These are phyloP conservation scores for Fusarium sp. DNA, from an alignment of 2,329 filamentous ascomycete genomes.

Conservation along the genomic window DNA sequence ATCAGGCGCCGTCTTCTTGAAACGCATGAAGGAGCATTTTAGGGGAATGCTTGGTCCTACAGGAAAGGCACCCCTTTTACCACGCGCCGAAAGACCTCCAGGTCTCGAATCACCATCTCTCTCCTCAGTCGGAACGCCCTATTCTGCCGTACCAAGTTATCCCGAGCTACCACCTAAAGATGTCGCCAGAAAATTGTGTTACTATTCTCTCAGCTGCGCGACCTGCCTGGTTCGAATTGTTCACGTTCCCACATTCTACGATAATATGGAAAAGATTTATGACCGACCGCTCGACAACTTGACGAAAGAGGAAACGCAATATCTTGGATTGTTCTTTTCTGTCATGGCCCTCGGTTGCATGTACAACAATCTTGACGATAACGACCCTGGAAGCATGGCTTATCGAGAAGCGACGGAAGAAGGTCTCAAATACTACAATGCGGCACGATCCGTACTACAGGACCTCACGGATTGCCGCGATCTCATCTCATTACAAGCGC, in stretches of 20 bases:
- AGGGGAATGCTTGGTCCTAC: constrained; percentile 75
- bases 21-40: constrained; percentile 86
- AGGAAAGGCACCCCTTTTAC: constrained; percentile 65
- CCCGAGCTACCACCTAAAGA: constrained; percentile 74
- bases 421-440: constrained; percentile 77
- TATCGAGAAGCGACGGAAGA: constrained; percentile 63
- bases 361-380: constrained; percentile 67
- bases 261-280: constrained; percentile 79
- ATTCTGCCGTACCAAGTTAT: constrained; percentile 59
- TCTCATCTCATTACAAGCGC: constrained; percentile 74
- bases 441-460: constrained; percentile 69
- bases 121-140: constrained; percentile 69
- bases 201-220: constrained; percentile 64
- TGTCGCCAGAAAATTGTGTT: constrained; percentile 60
- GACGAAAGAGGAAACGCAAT: constrained; percentile 69
- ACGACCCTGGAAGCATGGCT: constrained; percentile 55
- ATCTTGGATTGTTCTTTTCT: constrained; percentile 74
- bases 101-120: constrained; percentile 74
- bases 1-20: constrained; percentile 87
- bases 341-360: constrained; percentile 76
- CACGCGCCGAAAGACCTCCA: constrained; percentile 57
- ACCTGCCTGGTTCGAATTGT: constrained; percentile 72
- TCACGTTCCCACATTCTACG: constrained; percentile 82
- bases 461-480: constrained; percentile 75
- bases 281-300: constrained; percentile 69